Percentiles rank a stretch among this genome's conserved stretches.
phyloP scores from a whole-genome alignment of 345 rosid genomes.

The Lepidium didymum region DNA sequence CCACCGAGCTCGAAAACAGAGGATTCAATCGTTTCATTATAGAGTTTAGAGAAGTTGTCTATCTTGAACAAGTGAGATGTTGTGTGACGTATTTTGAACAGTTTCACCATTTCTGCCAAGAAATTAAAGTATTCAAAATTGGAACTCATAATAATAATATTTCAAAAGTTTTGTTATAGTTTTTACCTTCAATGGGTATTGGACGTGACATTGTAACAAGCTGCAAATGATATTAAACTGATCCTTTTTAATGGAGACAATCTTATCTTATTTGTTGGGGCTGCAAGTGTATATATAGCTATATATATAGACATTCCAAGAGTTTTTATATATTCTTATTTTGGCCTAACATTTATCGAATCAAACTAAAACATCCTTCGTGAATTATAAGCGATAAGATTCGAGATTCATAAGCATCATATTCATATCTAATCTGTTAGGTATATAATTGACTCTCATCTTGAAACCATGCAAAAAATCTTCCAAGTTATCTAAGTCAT shows the following conservation, averaged over 20 bases:
- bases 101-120: background rate
- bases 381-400: background rate
- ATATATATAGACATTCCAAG: background rate
- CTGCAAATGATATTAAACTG: background rate
- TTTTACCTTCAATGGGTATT: conserved; percentile 12
- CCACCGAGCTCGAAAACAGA: conserved; percentile 16
- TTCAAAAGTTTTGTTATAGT: background rate
- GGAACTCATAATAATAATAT: background rate
- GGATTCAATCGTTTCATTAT: background rate
- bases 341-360: background rate
- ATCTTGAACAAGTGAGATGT: conserved; percentile 29
- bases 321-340: background rate
- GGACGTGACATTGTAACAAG: conserved; percentile 15
- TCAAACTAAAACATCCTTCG: background rate
- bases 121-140: background rate
- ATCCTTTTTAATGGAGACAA: background rate
- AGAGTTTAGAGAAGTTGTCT: conserved; percentile 23
- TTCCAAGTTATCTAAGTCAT: no score
- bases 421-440: background rate
- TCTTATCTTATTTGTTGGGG: background rate
- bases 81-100: background rate
- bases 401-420: background rate
- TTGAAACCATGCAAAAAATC: no score
- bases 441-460: background rate
- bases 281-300: background rate